A percentile compares a stretch with the other conserved stretches of the same genome.
Evolutionary conservation across 306 rosid species (phyloP).

Genomic region (Medicago arabica): DNA sequence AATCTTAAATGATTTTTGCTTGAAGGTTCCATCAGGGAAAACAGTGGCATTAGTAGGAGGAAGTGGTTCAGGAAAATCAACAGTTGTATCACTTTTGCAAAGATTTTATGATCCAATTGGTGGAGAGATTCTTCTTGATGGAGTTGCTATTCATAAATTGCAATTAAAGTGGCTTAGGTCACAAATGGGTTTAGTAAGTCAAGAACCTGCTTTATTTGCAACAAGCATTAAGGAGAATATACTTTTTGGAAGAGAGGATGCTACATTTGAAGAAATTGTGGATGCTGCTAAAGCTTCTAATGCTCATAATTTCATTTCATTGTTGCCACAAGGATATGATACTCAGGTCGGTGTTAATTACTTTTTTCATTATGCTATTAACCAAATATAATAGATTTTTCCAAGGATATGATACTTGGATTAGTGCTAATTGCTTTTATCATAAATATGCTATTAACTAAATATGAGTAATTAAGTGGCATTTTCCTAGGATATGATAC

Average conservation of each 20-base stretch:
- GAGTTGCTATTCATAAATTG: slow-evolving; percentile 60
- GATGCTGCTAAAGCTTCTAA: slow-evolving; percentile 83
- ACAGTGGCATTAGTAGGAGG: slow-evolving; percentile 86
- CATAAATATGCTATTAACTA: no score
- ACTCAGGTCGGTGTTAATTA: slow-evolving; percentile 66
- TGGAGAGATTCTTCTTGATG: slow-evolving; percentile 75
- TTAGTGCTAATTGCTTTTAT: no score
- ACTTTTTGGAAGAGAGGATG: slow-evolving; percentile 87
- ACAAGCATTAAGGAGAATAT: slow-evolving; percentile 82
- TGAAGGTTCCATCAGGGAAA: slow-evolving; percentile 73
- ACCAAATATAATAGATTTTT: background rate
- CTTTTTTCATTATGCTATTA: background rate
- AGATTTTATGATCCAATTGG: slow-evolving; percentile 83
- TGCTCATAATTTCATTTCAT: slow-evolving; percentile 80
- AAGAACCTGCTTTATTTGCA: slow-evolving; percentile 90
- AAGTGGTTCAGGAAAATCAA: slow-evolving; percentile 93
- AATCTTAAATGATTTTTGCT: slow-evolving; percentile 58
- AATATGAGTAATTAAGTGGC: no score
- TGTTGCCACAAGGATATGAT: slow-evolving; percentile 73
- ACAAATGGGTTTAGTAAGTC: slow-evolving; percentile 94
- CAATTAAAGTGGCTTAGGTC: slow-evolving; percentile 89
- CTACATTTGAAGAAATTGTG: slow-evolving; percentile 58
- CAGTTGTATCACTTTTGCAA: slow-evolving; percentile 76
- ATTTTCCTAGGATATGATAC: no score
- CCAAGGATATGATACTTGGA: background rate